These are phyloP conservation scores for Ogataea paradorogensis DNA, from an alignment of 805 yeast genomes.

Conservation along the genomic window DNA sequence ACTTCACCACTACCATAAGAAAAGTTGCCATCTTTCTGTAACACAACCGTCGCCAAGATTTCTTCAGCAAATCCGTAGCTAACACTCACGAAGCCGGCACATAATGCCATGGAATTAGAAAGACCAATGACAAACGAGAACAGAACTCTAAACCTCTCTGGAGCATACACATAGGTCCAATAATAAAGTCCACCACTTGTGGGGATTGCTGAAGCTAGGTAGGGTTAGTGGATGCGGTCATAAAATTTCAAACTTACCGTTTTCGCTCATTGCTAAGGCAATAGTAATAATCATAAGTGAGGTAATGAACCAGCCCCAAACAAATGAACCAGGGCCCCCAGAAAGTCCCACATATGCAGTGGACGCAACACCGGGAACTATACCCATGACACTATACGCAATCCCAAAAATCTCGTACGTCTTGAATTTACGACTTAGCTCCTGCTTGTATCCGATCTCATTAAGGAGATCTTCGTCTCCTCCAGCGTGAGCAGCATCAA, in stretches of 20 bases:
- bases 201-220: slow-evolving; percentile 62
- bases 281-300: slow-evolving; percentile 52
- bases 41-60: slow-evolving; percentile 53
- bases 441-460: slow-evolving; percentile 70
- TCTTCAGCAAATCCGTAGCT: slow-evolving; percentile 66
- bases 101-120: slow-evolving; percentile 62
- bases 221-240: background rate
- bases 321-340: slow-evolving; percentile 61
- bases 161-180: slow-evolving; percentile 68
- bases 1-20: slow-evolving; percentile 48
- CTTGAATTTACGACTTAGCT: slow-evolving; percentile 56
- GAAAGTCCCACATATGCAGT: slow-evolving; percentile 49
- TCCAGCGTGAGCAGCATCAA: slow-evolving; percentile 26
- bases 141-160: slow-evolving; percentile 47
- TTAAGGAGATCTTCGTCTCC: slow-evolving; percentile 38
- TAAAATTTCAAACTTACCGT: slow-evolving; percentile 3
- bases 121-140: slow-evolving; percentile 64
- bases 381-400: slow-evolving; percentile 73
- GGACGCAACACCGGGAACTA: slow-evolving; percentile 62
- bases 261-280: slow-evolving; percentile 62
- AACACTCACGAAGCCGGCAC: slow-evolving; percentile 65
- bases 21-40: slow-evolving; percentile 51
- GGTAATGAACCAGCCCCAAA: slow-evolving; percentile 73
- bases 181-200: slow-evolving; percentile 74
- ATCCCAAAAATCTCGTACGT: slow-evolving; percentile 66